Percentiles rank a stretch among this genome's conserved stretches.
Evolutionary conservation across 2,329 filamentous ascomycete genomes (phyloP).

Genomic region (Talaromyces albobiverticillius): DNA sequence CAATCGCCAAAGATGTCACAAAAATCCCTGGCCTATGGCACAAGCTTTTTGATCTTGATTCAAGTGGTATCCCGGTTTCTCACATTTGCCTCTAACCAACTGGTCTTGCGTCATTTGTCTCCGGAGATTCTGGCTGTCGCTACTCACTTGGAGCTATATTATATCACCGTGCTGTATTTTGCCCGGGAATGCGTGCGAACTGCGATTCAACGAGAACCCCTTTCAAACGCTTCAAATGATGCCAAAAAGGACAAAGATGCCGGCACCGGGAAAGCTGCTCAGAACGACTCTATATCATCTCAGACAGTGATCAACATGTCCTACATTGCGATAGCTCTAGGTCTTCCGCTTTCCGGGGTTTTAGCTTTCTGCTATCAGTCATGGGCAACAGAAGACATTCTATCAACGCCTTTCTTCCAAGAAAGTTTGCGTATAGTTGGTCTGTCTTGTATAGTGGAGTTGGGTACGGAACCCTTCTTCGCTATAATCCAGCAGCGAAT

Average conservation of each 20-base stretch:
- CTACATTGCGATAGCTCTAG: conserved; percentile 72
- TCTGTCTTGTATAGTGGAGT: conserved; percentile 65
- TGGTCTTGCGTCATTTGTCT: conserved; percentile 83
- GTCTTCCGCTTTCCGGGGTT: conserved; percentile 60
- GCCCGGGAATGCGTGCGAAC: conserved; percentile 86
- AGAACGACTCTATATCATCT: conserved; percentile 28
- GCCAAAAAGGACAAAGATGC: conserved; percentile 14
- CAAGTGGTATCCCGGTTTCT: conserved; percentile 83
- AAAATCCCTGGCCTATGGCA: conserved; percentile 57
- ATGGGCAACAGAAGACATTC: conserved; percentile 49
- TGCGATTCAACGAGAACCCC: conserved; percentile 76
- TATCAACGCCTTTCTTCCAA: conserved; percentile 61
- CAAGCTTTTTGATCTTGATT: conserved; percentile 80
- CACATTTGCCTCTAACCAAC: conserved; percentile 89
- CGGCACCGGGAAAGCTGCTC: not conserved
- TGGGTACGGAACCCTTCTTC: conserved; percentile 84
- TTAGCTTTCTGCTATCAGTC: conserved; percentile 68
- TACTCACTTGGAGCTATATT: conserved; percentile 88
- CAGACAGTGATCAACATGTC: conserved; percentile 87
- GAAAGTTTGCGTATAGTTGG: conserved; percentile 55
- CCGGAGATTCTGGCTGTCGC: conserved; percentile 80
- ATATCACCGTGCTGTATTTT: conserved; percentile 91
- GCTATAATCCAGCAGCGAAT: conserved; percentile 80
- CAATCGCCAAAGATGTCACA: not conserved
- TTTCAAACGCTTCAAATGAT: conserved; percentile 19